Evolutionary conservation across 345 rosid genomes (phyloP).

Genomic region (Populus pruinosa): DNA sequence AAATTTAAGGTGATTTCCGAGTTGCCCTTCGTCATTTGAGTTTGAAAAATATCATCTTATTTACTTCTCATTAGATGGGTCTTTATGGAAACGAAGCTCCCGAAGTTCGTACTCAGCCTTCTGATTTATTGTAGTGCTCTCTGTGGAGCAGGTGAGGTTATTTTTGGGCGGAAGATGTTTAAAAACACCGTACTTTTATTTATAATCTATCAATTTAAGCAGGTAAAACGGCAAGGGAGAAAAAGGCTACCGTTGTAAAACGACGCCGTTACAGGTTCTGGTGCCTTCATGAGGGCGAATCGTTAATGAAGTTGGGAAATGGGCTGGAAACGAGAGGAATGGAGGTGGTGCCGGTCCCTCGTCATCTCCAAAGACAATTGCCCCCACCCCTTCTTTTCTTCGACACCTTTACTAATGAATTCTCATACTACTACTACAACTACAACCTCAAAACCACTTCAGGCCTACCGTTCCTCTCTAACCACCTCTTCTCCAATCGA

Average conservation of each 20-base stretch:
- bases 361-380: constrained; percentile 10
- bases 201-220: too few species aligned
- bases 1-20: not conserved
- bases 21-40: not conserved
- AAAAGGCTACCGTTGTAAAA: too few species aligned
- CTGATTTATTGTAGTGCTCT: not conserved
- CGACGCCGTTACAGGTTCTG: too few species aligned
- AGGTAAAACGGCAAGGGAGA: too few species aligned
- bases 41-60: not conserved
- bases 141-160: not conserved
- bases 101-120: not conserved
- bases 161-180: not conserved
- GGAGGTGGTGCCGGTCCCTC: constrained; percentile 29
- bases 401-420: constrained; percentile 17
- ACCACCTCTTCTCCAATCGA: constrained; percentile 14
- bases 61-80: not conserved
- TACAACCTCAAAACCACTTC: constrained; percentile 10
- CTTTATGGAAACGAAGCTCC: not conserved
- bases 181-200: too few species aligned
- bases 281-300: too few species aligned
- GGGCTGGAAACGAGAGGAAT: not conserved
- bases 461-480: constrained; percentile 32
- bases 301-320: too few species aligned
- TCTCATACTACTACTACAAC: not conserved
- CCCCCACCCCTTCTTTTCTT: constrained; percentile 2